Conservation (phyloP, 495 filamentous ascomycete genomes). For the Tuber melanosporum region DNA sequence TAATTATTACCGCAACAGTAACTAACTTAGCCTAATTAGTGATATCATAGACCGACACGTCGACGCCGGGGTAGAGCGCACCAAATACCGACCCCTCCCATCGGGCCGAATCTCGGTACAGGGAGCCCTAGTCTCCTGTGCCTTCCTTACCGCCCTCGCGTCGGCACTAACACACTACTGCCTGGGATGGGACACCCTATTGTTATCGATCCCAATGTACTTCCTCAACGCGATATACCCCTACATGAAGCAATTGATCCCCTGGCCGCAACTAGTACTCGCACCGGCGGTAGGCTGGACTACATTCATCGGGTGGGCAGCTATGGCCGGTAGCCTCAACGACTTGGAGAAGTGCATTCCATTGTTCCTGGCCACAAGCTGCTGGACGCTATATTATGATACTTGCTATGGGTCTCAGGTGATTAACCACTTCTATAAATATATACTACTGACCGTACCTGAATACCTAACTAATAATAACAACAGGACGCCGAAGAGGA, state of each 20-base stretch:
- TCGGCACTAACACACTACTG: background rate
- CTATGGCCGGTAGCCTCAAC: constrained; percentile 7
- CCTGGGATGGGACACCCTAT: background rate
- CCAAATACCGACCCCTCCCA: constrained; percentile 9
- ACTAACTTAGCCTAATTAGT: constrained; percentile 3
- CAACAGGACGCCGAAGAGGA: constrained; percentile 3
- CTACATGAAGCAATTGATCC: background rate
- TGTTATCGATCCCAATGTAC: constrained; percentile 6
- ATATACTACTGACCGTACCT: background rate
- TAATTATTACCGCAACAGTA: background rate
- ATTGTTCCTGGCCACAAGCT: background rate
- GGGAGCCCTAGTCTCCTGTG: background rate
- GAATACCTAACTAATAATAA: background rate
- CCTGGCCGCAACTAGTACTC: constrained; percentile 13
- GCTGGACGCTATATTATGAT: constrained; percentile 8
- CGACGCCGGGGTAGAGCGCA: constrained; percentile 1
- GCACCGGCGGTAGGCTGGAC: constrained; percentile 18
- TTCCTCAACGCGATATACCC: constrained; percentile 2
- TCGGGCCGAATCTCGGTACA: constrained; percentile 6
- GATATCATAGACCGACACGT: constrained; percentile 6
- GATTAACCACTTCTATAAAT: background rate
- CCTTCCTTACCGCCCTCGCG: background rate
- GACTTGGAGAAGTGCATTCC: background rate
- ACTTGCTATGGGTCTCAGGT: constrained; percentile 9
- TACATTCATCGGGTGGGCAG: constrained; percentile 11